Base-by-base conservation (phyloP, 805 yeast species). In the Kodamaea neixiangensis region DNA sequence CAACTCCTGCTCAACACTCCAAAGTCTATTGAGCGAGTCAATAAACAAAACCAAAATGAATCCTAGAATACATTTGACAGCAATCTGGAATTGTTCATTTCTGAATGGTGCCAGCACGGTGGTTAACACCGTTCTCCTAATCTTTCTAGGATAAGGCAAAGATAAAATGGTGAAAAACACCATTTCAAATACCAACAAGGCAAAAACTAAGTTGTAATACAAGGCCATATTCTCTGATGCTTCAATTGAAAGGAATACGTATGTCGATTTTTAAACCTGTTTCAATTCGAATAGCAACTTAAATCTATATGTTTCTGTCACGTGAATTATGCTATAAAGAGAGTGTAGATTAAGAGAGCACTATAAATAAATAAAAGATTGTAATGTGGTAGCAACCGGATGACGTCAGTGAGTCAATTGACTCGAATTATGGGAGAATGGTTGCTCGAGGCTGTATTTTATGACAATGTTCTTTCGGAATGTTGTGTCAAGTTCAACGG, bases 21-120 rank as follows among this genome's bases (percentile, higher is more conserved):
- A 78, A 38, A 90, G 92, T 54, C 97, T 81, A 70, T 89, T 91
- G 56, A 91, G 86, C 2, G 97, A 84, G 67, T 94, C 99, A 48
- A 89, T 68, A 66, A 94, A 94, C 55, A 94, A 77, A 31, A 94
- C 81, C 41, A 88, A 72, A 15, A 94, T 87, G 72, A 93, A 94
- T 3, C 86, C 91, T 52, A 93, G 77, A 3, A 90, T 75, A 68
- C 96, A 90, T 66, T 88, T 87, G 57, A 90, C 75, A 3, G 90
- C 85, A 56, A 90, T 81, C 61, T 86, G 87, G 52, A 91, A 81
- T 58, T 86, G 83, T 56, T 83, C 83, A 47, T 84, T 80, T 46
- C 81, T 76, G 71, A 87, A 87, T 7, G 96, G 94, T 38, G 80
- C 79, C 25, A 86, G 75, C 22, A 89, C 72, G 1, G 85, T 73